Evolutionary conservation across 495 filamentous ascomycete species (phyloP), one percentile per base, ranked within the genome.

Genomic region (Lasiosphaeriaceae sp.): DNA sequence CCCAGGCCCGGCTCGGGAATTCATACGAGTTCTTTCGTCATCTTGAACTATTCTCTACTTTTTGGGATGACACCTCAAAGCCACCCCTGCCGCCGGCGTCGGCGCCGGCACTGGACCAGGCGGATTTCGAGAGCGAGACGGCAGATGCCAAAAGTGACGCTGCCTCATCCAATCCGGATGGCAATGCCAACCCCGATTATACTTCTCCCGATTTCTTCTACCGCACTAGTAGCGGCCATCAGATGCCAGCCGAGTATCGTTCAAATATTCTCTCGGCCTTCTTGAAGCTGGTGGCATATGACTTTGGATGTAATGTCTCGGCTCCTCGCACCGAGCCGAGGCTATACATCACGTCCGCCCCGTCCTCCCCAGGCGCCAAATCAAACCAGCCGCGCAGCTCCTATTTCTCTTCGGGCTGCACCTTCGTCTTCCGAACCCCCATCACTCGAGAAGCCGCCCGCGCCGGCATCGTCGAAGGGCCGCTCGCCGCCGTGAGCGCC

Each of bases 191-290:
- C 11, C 41, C 62, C 5, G 52, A 58, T 9, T 12, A 19, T 12
- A 22, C 20, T 11, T 22, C 45, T 12, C 11, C 20, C 17, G 46
- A 47, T 31, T 14, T 47, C 9, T 67, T 63, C 37, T 72, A 66
- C 52, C 86, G 90, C 26, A 79, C 80, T 6, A 80, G 78, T 7
- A 71, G 82, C 17, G 90, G 90, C 19, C 61, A 73, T 11, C 82
- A 89, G 55, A 92, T 95, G 85, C 92, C 92, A 2, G 74, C 86
- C 19, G 84, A 88, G 44, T 83, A 83, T 59, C 88, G 90, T 24
- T 81, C 88, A 37, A 85, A 87, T 31, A 78, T 86, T 14, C 69
- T 95, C 29, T 77, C 82, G 9, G 79, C 83, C 14, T 88, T 96
- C 56, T 70, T 94, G 29, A 92, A 96, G 72, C 82, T 89, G 44